These are phyloP conservation scores for Arthrinium phaeospermum DNA, from an alignment of 2,329 filamentous ascomycete species.

Conservation along the genomic window DNA sequence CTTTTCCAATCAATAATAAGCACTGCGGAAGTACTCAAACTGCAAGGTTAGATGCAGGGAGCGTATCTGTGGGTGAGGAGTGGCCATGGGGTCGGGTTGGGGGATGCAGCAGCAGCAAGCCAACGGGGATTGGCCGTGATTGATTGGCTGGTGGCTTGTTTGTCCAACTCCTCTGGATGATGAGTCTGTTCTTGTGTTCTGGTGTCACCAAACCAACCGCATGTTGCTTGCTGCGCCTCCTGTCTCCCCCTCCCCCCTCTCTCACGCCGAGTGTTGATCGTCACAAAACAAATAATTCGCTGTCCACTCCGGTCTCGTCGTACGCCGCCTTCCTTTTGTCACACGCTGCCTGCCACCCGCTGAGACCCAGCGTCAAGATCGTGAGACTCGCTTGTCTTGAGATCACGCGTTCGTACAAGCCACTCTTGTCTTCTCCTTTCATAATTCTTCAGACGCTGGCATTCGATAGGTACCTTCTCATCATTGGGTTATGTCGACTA, in stretches of 20 bases:
- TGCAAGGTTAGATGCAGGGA: constrained; percentile 15
- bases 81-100: neutral
- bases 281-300: neutral
- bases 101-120: neutral
- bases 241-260: too few relatives aligned
- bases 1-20: neutral
- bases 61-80: neutral
- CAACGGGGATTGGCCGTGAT: neutral
- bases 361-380: neutral
- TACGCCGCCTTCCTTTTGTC: neutral
- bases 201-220: constrained; percentile 3
- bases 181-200: neutral
- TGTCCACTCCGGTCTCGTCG: neutral
- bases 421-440: neutral
- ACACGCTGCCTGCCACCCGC: neutral
- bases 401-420: constrained; percentile 5
- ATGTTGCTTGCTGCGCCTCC: neutral
- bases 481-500: neutral
- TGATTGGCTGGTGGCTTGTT: neutral
- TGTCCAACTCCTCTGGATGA: neutral
- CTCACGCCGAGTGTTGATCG: neutral
- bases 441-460: neutral
- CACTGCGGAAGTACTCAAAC: neutral
- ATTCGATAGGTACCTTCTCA: neutral
- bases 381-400: neutral